Evolutionary conservation across 805 yeast species (phyloP), one percentile per base, ranked within the genome.

Genomic region (Saturnispora mendoncae): DNA sequence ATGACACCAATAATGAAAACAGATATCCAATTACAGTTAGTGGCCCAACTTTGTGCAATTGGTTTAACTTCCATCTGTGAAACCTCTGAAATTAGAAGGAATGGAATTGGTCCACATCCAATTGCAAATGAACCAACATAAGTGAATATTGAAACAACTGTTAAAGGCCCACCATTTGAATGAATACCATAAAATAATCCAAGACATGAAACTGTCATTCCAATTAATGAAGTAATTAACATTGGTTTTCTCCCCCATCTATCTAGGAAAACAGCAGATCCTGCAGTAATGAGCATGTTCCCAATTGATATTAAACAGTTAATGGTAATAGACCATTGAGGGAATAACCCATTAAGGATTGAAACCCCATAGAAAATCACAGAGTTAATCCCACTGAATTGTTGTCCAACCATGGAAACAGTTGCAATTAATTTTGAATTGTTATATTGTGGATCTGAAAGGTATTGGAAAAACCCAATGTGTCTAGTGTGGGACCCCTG

Each of bases 41-140:
- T 86, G 10, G 95, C 97, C 68, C 84, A 81, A 56, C 95, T 80
- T 62, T 92, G 98, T 0, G 97, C 97, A 34, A 78, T 68, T 2
- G 88, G 88, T 43, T 78, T 78, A 2, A 90, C 90, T 45, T 78
- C 76, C 2, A 72, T 64, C 46, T 87, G 94, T 0, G 94, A 81
- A n/a, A 90, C 78, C 57, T 92, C 97, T 6, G 94, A 76, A 9
- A 90, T 80, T 39, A 88, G 62, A 50, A 90, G 64, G 63, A 92
- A 90, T 32, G 98, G 98, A 41, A 92, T 87, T 6, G 98, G 98
- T 0, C 98, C 98, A 46, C 87, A 59, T 0, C 98, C 98, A 26
- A 83, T 65, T 0, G 97, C 97, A 66, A 90, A 92, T 21, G 86
- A 74, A 1, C 82, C 77, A 37, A 90, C 87, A 56, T 86, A 88